Base-by-base conservation (phyloP, 78 protist species). In the Ministeria vibrans region DNA sequence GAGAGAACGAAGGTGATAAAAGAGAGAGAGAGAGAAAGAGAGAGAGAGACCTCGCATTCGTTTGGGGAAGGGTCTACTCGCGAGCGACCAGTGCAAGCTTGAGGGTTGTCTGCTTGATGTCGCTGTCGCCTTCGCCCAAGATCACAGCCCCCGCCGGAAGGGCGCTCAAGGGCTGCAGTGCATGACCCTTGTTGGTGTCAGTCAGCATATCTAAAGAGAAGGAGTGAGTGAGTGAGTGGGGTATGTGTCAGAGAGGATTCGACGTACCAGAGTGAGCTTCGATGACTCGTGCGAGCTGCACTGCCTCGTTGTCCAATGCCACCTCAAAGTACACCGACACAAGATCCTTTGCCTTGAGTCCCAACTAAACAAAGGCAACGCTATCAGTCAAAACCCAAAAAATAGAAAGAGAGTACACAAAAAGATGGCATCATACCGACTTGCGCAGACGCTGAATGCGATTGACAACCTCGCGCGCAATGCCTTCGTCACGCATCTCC, bases 371-470 rank as follows among this genome's bases (percentile, higher is more conserved):
- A 46, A 7, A 46, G 28, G 13, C 55, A 18, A 18, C 28, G 28
- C 55, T 46, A 13, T 46, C 28, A 46, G 55, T 46, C 28, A 46
- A 7, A 46, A 18, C 28, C 28, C 55, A 46, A 18, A 46, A 18
- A 46, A 7, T 46, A 13, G 7, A 13, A 7, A 13, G 55, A 46
- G 55, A 46, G 55, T 13, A 13, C 7, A 18, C 28, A 7, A 7
- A 46, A 46, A 46, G 55, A 18, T 13, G 13, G 13, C 63, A n/a
- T 1, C 63, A n/a, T n/a, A 53, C 88, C 83, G 68, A 78, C 91
- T 97, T 97, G 75, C 98, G 87, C 64, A 95, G 86, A 72, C 88
- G 68, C 92, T 95, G 97, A 32, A 97, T 86, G 20, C 91, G 87
- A 39, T 82, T 80, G 68, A 82, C 45, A 2, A 95, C 30, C 81